A percentile compares a stretch with the other conserved stretches of the same genome.
These are phyloP conservation scores for Styphnolobium japonicum DNA, from an alignment of 306 rosid species.

Conservation along the genomic window DNA sequence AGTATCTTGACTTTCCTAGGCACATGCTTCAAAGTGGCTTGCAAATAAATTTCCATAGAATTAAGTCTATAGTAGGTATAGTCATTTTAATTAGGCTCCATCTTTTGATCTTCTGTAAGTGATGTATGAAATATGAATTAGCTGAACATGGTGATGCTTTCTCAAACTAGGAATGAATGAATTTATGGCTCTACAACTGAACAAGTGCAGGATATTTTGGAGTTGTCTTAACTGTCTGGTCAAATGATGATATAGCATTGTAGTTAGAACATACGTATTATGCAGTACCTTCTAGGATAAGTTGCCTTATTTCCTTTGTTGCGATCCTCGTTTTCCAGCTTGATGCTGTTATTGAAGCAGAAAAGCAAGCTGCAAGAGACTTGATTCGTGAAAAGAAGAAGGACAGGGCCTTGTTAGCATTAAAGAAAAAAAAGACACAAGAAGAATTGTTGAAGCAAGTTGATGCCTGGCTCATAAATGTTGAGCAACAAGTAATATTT, in stretches of 20 bases:
- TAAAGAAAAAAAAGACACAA: constrained; percentile 86
- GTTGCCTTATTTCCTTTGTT: not conserved
- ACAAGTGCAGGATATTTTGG: not conserved
- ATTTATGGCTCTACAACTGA: not conserved
- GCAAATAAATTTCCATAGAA: not conserved
- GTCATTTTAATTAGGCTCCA: not conserved
- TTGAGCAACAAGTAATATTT: constrained; percentile 83
- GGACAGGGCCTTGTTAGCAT: constrained; percentile 86
- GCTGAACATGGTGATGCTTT: not conserved
- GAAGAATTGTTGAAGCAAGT: constrained; percentile 97
- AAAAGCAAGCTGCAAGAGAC: constrained; percentile 90
- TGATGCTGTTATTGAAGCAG: constrained; percentile 93
- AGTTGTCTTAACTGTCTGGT: not conserved
- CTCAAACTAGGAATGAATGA: not conserved
- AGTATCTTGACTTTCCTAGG: not conserved
- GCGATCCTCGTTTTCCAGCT: constrained; percentile 50
- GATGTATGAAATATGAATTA: not conserved
- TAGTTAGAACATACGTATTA: not conserved
- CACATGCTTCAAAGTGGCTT: not conserved
- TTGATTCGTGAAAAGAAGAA: constrained; percentile 87
- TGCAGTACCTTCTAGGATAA: not conserved
- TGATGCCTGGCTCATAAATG: constrained; percentile 90
- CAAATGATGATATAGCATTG: not conserved
- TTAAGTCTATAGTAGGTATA: not conserved
- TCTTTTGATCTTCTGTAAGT: not conserved